Percentiles rank a stretch among this genome's conserved stretches.
phyloP scores from a whole-genome alignment of 371 early-diverging fungal species.

The Zychaea mexicana region DNA sequence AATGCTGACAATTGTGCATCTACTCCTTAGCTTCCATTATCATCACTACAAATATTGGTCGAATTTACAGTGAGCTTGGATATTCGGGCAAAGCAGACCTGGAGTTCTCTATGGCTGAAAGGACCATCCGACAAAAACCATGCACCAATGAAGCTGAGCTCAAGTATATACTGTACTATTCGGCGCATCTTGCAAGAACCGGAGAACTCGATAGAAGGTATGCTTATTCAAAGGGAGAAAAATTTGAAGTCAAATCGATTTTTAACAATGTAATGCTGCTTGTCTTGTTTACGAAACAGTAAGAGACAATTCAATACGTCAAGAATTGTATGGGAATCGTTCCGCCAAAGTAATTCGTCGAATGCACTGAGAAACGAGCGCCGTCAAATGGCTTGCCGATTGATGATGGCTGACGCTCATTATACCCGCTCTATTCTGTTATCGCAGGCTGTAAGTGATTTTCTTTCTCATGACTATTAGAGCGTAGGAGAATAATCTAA shows the following conservation, averaged over 20 bases:
- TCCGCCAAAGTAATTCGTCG: not conserved
- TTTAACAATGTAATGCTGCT: no score
- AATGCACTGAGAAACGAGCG: not conserved
- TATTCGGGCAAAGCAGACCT: constrained; percentile 69
- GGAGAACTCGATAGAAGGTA: constrained; percentile 47
- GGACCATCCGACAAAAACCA: constrained; percentile 27
- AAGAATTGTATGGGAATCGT: constrained; percentile 10
- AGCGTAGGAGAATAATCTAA: not conserved
- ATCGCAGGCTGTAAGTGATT: constrained; percentile 12
- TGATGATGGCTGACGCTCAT: constrained; percentile 23
- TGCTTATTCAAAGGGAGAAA: no score
- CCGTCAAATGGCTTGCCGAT: not conserved
- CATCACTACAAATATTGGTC: constrained; percentile 54
- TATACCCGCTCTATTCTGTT: constrained; percentile 20
- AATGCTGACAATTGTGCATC: no score
- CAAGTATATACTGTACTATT: constrained; percentile 37
- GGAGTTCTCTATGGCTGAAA: constrained; percentile 51
- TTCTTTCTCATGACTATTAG: not conserved
- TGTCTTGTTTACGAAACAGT: not conserved
- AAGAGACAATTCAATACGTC: constrained; percentile 17
- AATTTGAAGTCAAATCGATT: no score
- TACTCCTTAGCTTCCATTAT: constrained; percentile 43
- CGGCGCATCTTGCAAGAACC: constrained; percentile 41
- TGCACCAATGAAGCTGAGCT: constrained; percentile 28
- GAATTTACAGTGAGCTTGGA: constrained; percentile 58